Percentiles rank a stretch among this genome's conserved stretches.
These are phyloP conservation scores for Limnanthes douglasii DNA, from an alignment of 345 rosid genomes.

Conservation along the genomic window DNA sequence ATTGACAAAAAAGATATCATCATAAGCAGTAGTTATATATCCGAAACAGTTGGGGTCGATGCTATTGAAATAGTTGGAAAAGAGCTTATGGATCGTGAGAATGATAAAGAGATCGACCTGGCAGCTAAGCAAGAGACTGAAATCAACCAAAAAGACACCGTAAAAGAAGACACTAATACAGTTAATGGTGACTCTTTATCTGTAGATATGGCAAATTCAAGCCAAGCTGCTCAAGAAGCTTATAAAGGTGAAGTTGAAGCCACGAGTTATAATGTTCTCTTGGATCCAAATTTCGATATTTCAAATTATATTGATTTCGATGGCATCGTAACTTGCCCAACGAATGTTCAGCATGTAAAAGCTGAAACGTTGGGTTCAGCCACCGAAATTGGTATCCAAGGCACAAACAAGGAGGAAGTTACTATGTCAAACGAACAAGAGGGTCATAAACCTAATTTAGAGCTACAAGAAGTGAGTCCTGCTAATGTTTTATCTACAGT, in stretches of 20 bases:
- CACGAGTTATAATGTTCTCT: constrained; percentile 17
- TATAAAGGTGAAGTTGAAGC: constrained; percentile 19
- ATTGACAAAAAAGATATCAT: too few relatives aligned
- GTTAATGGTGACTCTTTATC: too few relatives aligned
- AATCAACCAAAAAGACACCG: too few relatives aligned
- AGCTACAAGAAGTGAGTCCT: background rate
- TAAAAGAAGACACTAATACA: too few relatives aligned
- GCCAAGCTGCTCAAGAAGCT: constrained; percentile 8
- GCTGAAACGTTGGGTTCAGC: constrained; percentile 7
- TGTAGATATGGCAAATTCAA: constrained; percentile 8
- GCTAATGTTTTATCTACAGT: constrained; percentile 1
- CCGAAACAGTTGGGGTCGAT: too few relatives aligned
- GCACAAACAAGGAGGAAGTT: constrained; percentile 10
- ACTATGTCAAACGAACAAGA: constrained; percentile 8
- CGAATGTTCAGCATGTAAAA: constrained; percentile 16
- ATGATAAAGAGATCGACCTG: too few relatives aligned
- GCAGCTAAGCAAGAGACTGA: too few relatives aligned
- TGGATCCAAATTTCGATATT: constrained; percentile 16
- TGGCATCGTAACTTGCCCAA: constrained; percentile 21
- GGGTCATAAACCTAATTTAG: constrained; percentile 2
- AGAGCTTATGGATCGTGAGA: too few relatives aligned
- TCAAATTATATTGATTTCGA: constrained; percentile 26
- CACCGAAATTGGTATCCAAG: constrained; percentile 11
- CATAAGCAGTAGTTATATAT: too few relatives aligned
- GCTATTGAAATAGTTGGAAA: too few relatives aligned